Conservation (phyloP, 2,329 filamentous ascomycete genomes). For the Ophiostoma novo-ulmi region DNA sequence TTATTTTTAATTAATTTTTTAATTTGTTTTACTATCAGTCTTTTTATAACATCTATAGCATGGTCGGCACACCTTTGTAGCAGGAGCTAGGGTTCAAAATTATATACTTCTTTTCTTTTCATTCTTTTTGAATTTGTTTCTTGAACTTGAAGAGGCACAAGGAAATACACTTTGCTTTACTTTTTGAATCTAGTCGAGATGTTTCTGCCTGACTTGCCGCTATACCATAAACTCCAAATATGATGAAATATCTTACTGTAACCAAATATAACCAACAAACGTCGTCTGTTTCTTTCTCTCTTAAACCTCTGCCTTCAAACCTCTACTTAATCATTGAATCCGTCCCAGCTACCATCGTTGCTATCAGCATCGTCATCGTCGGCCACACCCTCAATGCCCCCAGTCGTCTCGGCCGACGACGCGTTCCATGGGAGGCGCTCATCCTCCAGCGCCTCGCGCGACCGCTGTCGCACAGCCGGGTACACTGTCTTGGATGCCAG, state of each 20-base stretch:
- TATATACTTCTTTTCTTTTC: neutral
- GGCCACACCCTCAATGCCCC: slow-evolving; percentile 30
- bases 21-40: neutral
- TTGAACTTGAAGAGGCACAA: neutral
- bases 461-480: slow-evolving; percentile 67
- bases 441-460: slow-evolving; percentile 66
- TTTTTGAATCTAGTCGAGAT: neutral
- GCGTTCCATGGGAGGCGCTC: slow-evolving; percentile 64
- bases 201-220: neutral
- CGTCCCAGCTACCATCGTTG: slow-evolving; percentile 57
- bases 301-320: neutral
- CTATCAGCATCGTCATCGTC: slow-evolving; percentile 39
- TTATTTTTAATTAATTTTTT: neutral
- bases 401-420: slow-evolving; percentile 29
- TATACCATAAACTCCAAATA: slow-evolving; percentile 2
- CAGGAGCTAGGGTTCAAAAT: neutral
- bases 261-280: neutral
- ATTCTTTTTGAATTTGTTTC: neutral
- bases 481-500: slow-evolving; percentile 55
- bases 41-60: neutral
- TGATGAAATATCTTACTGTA: slow-evolving; percentile 11
- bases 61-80: neutral
- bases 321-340: slow-evolving; percentile 55
- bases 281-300: neutral
- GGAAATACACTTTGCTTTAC: neutral